A percentile compares a stretch with the other conserved stretches of the same genome.
Conservation (phyloP, 352 stramenopile genomes). For the Phytophthora uliginosa region DNA sequence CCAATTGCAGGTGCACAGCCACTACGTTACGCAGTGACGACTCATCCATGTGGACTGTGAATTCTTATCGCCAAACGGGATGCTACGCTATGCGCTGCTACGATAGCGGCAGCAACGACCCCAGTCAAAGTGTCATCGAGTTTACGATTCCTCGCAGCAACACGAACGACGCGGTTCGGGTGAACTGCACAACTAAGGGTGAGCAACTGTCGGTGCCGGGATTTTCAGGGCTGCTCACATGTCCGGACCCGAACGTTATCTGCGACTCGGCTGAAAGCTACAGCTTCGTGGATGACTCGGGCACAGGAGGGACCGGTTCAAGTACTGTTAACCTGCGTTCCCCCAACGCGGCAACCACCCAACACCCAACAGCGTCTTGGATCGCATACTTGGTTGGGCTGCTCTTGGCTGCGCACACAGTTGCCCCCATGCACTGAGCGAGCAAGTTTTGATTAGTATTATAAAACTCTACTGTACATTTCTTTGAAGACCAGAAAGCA, state of each 20-base stretch:
- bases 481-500: too few species aligned
- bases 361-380: not conserved
- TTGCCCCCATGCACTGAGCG: not conserved
- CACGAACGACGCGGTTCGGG: slow-evolving; percentile 30
- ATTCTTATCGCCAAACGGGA: slow-evolving; percentile 63
- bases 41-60: slow-evolving; percentile 70
- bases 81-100: slow-evolving; percentile 82
- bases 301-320: not conserved
- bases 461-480: not conserved
- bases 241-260: slow-evolving; percentile 75
- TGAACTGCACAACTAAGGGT: slow-evolving; percentile 64
- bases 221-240: slow-evolving; percentile 70
- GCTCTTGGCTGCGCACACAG: not conserved
- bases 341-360: slow-evolving; percentile 16
- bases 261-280: slow-evolving; percentile 44
- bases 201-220: slow-evolving; percentile 51
- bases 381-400: not conserved
- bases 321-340: slow-evolving; percentile 29
- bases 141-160: slow-evolving; percentile 52
- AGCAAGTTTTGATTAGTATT: not conserved
- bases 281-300: slow-evolving; percentile 20
- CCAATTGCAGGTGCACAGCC: slow-evolving; percentile 75
- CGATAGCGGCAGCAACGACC: slow-evolving; percentile 21
- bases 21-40: slow-evolving; percentile 70
- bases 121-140: slow-evolving; percentile 42